Evolutionary conservation across 1,139 yeast genomes (phyloP), one percentile per base, ranked within the genome.

Genomic region (Blastobotrys illinoisensis): DNA sequence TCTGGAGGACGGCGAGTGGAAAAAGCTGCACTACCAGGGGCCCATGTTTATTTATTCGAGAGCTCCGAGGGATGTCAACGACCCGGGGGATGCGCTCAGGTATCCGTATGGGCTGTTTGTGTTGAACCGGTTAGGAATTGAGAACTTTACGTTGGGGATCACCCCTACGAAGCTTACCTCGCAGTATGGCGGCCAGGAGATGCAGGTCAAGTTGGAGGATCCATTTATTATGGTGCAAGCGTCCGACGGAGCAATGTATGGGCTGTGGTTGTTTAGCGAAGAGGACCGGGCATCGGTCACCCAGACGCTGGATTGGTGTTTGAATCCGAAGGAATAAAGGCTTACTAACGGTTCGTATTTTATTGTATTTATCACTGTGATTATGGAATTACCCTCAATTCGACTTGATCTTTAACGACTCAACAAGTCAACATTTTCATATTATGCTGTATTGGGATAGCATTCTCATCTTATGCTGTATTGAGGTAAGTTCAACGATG

Each of bases 221-320:
- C 86, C 86, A 50, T 79, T 90, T 64, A 82, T 91, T 51, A 90
- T 91, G 66, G 81, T 90, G 4, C 86, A 86, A 68, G 86, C 85
- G 60, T 73, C 86, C 47, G 76, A 83, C 54, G 95, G 89, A 11
- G 89, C 85, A 50, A 87, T 90, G 54, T 90, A 82, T 67, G 97
- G 98, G 1, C 75, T 91, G 55, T 91, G 97, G 97, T 79, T 90
- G 20, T 90, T 87, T 67, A 83, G 87, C 58, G 87, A 83, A 54
- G 80, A 77, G 3, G 97, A 90, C 64, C 76, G 97, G 63, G 78
- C 78, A 50, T 79, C 81, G 61, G 75, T 88, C 48, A 79, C 74
- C 63, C 79, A 80, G 65, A 73, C 87, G 54, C 71, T 88, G 44
- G 80, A 83, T 55, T 82, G 77, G 67, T 69, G 72, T 63, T 69